phyloP scores from a whole-genome alignment of 2,329 filamentous ascomycete species.

The Sporothrix luriei region DNA sequence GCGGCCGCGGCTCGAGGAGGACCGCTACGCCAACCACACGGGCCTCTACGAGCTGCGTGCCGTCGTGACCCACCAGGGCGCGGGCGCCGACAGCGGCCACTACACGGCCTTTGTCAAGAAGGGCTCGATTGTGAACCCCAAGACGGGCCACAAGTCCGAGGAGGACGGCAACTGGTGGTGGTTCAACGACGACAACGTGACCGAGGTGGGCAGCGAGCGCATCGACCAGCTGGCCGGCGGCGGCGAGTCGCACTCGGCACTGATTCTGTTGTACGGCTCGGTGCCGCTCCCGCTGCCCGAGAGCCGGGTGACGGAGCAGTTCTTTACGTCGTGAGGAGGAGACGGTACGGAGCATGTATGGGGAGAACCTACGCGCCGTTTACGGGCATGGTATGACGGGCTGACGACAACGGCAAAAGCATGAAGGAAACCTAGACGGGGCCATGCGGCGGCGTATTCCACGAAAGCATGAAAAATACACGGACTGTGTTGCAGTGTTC shows the following conservation, averaged over 20 bases:
- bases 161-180: conserved; percentile 99
- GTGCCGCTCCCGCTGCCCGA: conserved; percentile 67
- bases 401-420: not conserved
- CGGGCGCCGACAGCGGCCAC: conserved; percentile 94
- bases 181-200: conserved; percentile 99
- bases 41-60: conserved; percentile 93
- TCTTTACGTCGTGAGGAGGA: conserved; percentile 31
- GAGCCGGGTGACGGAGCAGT: conserved; percentile 29
- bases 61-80: conserved; percentile 94
- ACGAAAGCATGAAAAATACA: not conserved
- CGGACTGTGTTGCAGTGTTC: too few relatives aligned
- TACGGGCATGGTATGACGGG: not conserved
- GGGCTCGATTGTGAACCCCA: conserved; percentile 68
- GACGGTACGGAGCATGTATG: not conserved
- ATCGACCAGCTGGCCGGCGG: conserved; percentile 88
- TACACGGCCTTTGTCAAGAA: conserved; percentile 99
- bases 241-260: conserved; percentile 80
- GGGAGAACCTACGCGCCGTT: not conserved
- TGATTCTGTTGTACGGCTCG: conserved; percentile 77
- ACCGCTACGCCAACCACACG: conserved; percentile 86
- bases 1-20: conserved; percentile 70
- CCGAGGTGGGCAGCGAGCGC: conserved; percentile 87
- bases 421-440: not conserved
- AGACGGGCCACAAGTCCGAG: conserved; percentile 73
- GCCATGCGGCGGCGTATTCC: not conserved